Percentiles rank a stretch among this genome's conserved stretches.
Conservation (phyloP, 2,329 filamentous ascomycete species). For the Colletotrichum neosansevieriae region DNA sequence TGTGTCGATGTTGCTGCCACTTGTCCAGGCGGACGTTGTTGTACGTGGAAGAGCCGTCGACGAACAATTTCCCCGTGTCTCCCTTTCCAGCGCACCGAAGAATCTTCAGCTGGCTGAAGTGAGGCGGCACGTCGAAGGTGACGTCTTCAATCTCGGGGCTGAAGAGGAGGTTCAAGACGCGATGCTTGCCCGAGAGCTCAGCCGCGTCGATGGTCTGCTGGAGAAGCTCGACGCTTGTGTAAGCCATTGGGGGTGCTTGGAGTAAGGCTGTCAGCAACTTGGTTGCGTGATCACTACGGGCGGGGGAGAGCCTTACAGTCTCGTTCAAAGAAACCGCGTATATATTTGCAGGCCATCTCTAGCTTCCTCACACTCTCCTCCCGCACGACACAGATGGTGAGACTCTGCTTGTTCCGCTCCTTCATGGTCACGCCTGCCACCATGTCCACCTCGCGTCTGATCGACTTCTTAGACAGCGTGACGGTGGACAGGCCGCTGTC, state of each 20-base stretch:
- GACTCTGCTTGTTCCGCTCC: conserved; percentile 9
- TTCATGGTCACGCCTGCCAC: conserved; percentile 1
- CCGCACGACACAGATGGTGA: neutral
- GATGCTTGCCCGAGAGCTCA: conserved; percentile 15
- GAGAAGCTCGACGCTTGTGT: conserved; percentile 13
- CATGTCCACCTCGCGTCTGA: neutral
- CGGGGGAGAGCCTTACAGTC: neutral
- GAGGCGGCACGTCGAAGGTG: conserved; percentile 21
- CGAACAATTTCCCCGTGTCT: conserved; percentile 9
- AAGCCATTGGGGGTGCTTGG: neutral
- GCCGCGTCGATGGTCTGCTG: conserved; percentile 21
- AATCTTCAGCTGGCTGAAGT: conserved; percentile 24
- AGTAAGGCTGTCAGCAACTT: neutral
- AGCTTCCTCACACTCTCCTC: neutral
- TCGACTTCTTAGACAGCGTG: conserved; percentile 9
- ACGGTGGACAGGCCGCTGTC: conserved; percentile 7
- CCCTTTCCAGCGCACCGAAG: neutral
- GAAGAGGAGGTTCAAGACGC: conserved; percentile 21
- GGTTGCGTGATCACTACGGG: neutral
- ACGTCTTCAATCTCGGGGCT: conserved; percentile 18
- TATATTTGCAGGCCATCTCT: conserved; percentile 2
- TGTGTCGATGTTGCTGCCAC: conserved; percentile 24
- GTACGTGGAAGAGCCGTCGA: conserved; percentile 27
- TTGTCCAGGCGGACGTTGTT: conserved; percentile 27
- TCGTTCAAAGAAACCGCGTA: conserved; percentile 7